Base-by-base conservation (phyloP, 305 asterid genomes). In the Fraxinus floribunda region DNA sequence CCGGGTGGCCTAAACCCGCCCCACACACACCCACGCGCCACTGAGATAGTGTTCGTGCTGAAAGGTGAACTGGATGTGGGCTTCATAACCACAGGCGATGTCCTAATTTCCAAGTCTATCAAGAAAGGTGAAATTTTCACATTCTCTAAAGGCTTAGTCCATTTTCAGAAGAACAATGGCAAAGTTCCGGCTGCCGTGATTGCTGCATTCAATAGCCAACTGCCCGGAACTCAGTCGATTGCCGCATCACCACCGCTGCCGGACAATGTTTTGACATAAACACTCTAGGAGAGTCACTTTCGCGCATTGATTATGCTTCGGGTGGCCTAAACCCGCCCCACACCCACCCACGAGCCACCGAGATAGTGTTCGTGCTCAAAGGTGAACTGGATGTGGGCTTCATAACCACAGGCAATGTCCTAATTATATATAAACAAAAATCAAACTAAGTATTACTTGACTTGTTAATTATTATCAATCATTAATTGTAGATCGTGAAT, bases 11-110 rank as follows among this genome's bases (percentile, higher is more conserved):
- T 92, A 24, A 95, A 95, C 87, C 97, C 99, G 5, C 98, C 99
- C 1, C 99, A 94, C 92, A 92, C 94, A 24, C 98, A 95, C 86
- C 98, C 98, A n/a, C 98, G 98, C 30, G 98, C 98, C 85, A 95
- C 97, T 80, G 98, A 95, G 88, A 46, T 92, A 3, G 89, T 91
- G 6, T 95, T 93, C 78, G 97, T 95, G 9, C 88, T 93, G 22
- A 86, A 91, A 22, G 98, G 98, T 3, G 87, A 85, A 70, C 91
- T 95, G 5, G 89, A 93, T 32, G 98, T 92, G 0, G 97, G 98
- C 0, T 95, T 95, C 91, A 91, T 95, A 82, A 95, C 97, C 86
- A 95, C 98, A 39, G 92, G 90, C 32, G 92, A 94, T 55, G 92
- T 87, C 7, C 90, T 92, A 35, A 11, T 87, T 70, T 77, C 97